Evolutionary conservation across 1,284 basidiomycete genomes (phyloP).

Genomic region (Thecaphora thlaspeos): DNA sequence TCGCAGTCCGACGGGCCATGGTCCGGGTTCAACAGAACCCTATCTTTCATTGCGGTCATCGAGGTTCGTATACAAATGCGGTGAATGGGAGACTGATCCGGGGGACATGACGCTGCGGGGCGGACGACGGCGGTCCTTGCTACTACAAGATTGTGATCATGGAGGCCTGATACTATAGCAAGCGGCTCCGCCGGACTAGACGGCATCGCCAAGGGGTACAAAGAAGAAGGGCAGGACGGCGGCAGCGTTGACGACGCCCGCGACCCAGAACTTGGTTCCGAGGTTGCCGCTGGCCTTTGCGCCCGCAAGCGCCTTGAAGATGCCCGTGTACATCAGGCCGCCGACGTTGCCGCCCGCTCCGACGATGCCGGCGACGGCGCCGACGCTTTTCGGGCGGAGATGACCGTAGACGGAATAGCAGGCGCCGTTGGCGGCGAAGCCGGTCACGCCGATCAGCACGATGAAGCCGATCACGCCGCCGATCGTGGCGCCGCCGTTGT

Average conservation of each 20-base stretch:
- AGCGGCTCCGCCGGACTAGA: no score
- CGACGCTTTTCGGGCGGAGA: slow-evolving; percentile 40
- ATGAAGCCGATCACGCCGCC: slow-evolving; percentile 48
- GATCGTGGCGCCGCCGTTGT: slow-evolving; percentile 43
- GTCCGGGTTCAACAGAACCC: no score
- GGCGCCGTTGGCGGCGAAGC: slow-evolving; percentile 49
- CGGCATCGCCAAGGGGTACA: slow-evolving; percentile 14
- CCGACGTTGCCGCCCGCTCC: slow-evolving; percentile 47
- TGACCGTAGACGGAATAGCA: slow-evolving; percentile 45
- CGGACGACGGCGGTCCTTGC: no score
- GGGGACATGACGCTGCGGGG: no score
- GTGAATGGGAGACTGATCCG: no score
- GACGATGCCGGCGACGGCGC: slow-evolving; percentile 44
- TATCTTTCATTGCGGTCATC: no score
- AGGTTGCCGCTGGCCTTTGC: slow-evolving; percentile 21
- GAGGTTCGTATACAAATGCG: no score
- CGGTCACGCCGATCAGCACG: slow-evolving; percentile 40
- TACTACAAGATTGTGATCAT: no score
- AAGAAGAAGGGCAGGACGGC: slow-evolving; percentile 37
- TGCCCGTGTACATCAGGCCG: slow-evolving; percentile 40
- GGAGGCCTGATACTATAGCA: no score
- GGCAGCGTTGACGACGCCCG: slow-evolving; percentile 44
- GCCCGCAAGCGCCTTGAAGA: slow-evolving; percentile 42
- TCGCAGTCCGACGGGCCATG: no score
- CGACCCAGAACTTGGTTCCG: slow-evolving; percentile 50